phyloP scores from a whole-genome alignment of 768 basidiomycete species.

The Tricholoma bakamatsutake region DNA sequence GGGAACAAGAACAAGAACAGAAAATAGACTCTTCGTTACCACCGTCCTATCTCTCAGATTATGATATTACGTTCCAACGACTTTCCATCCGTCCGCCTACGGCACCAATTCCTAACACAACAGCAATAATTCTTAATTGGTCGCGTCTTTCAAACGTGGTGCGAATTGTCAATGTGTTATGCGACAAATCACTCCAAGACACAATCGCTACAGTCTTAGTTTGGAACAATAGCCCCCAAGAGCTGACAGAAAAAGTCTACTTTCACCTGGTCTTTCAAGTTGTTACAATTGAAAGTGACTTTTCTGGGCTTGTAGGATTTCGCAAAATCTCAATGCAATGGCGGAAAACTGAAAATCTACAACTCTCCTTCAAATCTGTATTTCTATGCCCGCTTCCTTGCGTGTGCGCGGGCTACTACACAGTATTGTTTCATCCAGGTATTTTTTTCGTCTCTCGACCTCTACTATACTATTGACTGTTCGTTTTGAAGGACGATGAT shows the following conservation, averaged over 20 bases:
- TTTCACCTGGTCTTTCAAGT: background rate
- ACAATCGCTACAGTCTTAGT: constrained; percentile 44
- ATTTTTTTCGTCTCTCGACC: constrained; percentile 1
- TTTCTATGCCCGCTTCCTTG: constrained; percentile 58
- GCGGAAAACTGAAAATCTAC: constrained; percentile 40
- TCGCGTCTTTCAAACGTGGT: constrained; percentile 57
- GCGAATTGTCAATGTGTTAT: constrained; percentile 47
- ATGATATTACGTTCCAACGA: background rate
- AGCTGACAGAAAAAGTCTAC: constrained; percentile 37
- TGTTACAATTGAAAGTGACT: background rate
- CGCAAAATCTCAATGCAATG: constrained; percentile 33
- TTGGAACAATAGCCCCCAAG: constrained; percentile 57
- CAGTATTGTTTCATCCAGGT: constrained; percentile 63
- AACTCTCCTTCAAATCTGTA: constrained; percentile 54
- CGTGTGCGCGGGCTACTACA: constrained; percentile 45
- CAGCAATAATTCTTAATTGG: constrained; percentile 63
- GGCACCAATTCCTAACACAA: constrained; percentile 32
- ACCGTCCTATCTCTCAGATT: background rate
- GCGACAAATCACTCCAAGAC: constrained; percentile 37
- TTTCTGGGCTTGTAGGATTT: constrained; percentile 33
- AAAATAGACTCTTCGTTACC: background rate
- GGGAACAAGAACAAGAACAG: background rate
- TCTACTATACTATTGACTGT: constrained; percentile 2
- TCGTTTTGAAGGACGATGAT: constrained; percentile 53
- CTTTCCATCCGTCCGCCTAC: background rate